A percentile compares a stretch with the other conserved stretches of the same genome.
phyloP scores from a whole-genome alignment of 441 rosid genomes.

The Eruca vesicaria region DNA sequence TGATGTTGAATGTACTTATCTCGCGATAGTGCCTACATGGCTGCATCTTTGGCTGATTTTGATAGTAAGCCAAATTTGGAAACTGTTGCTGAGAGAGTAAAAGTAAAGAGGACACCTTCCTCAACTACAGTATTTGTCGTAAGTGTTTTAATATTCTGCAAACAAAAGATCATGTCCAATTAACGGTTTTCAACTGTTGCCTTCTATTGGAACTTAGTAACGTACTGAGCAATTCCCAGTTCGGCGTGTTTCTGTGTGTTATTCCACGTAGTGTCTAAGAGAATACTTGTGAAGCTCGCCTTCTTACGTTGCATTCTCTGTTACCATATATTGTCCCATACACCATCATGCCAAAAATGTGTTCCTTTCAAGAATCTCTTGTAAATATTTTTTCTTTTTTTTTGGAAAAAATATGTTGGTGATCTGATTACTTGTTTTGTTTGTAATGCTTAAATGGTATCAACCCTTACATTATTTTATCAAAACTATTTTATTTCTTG shows the following conservation, averaged over 20 bases:
- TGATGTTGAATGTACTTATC: conserved; percentile 15
- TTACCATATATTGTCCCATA: not conserved
- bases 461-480: too few species aligned
- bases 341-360: conserved; percentile 5
- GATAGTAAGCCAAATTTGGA: conserved; percentile 27
- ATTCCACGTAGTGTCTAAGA: conserved; percentile 6
- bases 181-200: conserved; percentile 8
- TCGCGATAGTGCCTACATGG: conserved; percentile 8
- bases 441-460: not conserved
- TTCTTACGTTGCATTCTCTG: not conserved
- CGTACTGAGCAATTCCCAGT: too few species aligned
- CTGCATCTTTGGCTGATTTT: conserved; percentile 19
- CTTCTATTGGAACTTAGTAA: conserved; percentile 5
- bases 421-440: conserved; percentile 31
- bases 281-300: not conserved
- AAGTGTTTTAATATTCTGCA: conserved; percentile 6
- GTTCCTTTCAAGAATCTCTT: conserved; percentile 18
- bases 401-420: not conserved
- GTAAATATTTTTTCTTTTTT: not conserved
- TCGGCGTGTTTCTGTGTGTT: conserved; percentile 19
- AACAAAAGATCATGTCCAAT: conserved; percentile 20
- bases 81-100: conserved; percentile 24
- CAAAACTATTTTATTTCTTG: too few species aligned
- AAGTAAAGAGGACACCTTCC: conserved; percentile 2
- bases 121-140: conserved; percentile 13